Evolutionary conservation across 139 green algal species (phyloP).

Genomic region (Edaphochlamys debaryana): DNA sequence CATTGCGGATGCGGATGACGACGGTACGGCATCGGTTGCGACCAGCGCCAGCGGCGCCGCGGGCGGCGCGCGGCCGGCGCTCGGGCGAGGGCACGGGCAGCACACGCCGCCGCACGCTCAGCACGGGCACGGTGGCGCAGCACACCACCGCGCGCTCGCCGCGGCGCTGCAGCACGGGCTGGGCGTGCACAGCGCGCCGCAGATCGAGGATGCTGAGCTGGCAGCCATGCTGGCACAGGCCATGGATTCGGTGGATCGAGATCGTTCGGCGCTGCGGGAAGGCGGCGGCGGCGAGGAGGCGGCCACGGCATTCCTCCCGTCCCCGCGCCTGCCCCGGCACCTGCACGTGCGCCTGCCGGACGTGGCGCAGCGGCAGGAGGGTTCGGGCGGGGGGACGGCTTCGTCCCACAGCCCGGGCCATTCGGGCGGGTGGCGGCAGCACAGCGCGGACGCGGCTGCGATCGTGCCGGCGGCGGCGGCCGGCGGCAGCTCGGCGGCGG

Average conservation of each 20-base stretch:
- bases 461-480: too few relatives aligned
- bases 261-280: neutral
- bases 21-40: neutral
- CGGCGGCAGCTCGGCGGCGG: too few relatives aligned
- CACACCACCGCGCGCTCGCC: too few relatives aligned
- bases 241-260: neutral
- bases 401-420: neutral
- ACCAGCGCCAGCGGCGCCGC: neutral
- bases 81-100: too few relatives aligned
- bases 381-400: neutral
- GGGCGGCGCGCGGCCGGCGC: neutral
- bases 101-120: too few relatives aligned
- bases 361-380: neutral
- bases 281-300: neutral
- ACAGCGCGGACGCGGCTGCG: neutral
- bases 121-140: too few relatives aligned
- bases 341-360: neutral
- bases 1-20: conserved; percentile 6
- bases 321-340: neutral
- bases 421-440: neutral
- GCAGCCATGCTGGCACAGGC: neutral
- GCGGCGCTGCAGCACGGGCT: conserved; percentile 2
- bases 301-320: too few relatives aligned
- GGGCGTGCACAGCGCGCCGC: neutral
- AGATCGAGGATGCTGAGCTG: neutral